Conservation (phyloP, 495 filamentous ascomycete genomes). For the Penicillium salamii region DNA sequence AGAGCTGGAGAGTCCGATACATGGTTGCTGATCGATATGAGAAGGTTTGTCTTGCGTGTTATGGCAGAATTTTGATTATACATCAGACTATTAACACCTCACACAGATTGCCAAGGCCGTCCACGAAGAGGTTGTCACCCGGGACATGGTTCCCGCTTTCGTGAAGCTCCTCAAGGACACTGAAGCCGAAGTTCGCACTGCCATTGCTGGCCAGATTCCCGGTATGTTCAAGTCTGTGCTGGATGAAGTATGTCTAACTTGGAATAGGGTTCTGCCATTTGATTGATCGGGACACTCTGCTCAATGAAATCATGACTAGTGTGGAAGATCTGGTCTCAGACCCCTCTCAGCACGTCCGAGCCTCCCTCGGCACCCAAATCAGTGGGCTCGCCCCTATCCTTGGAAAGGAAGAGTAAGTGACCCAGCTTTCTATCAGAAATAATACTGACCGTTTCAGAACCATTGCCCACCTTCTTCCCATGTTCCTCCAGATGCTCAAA, state of each 20-base stretch:
- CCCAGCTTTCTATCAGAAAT: background rate
- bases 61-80: slow-evolving; percentile 5
- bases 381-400: slow-evolving; percentile 95
- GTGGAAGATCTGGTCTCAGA: slow-evolving; percentile 96
- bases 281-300: slow-evolving; percentile 79
- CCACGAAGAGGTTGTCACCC: slow-evolving; percentile 90
- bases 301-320: slow-evolving; percentile 95
- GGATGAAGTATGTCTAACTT: slow-evolving; percentile 15
- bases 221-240: slow-evolving; percentile 44
- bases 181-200: slow-evolving; percentile 95
- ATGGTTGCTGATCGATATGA: slow-evolving; percentile 99
- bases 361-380: slow-evolving; percentile 93
- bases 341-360: slow-evolving; percentile 93
- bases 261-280: slow-evolving; percentile 80
- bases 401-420: slow-evolving; percentile 90
- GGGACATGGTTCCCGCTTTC: slow-evolving; percentile 94
- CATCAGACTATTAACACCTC: slow-evolving; percentile 14
- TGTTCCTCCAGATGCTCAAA: slow-evolving; percentile 99
- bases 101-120: slow-evolving; percentile 92
- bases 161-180: slow-evolving; percentile 96
- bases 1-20: slow-evolving; percentile 98
- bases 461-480: slow-evolving; percentile 92
- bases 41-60: slow-evolving; percentile 58
- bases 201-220: slow-evolving; percentile 95
- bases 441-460: slow-evolving; percentile 55